These are phyloP conservation scores for Iris pallida DNA, from an alignment of 116 monocot genomes.

Conservation along the genomic window DNA sequence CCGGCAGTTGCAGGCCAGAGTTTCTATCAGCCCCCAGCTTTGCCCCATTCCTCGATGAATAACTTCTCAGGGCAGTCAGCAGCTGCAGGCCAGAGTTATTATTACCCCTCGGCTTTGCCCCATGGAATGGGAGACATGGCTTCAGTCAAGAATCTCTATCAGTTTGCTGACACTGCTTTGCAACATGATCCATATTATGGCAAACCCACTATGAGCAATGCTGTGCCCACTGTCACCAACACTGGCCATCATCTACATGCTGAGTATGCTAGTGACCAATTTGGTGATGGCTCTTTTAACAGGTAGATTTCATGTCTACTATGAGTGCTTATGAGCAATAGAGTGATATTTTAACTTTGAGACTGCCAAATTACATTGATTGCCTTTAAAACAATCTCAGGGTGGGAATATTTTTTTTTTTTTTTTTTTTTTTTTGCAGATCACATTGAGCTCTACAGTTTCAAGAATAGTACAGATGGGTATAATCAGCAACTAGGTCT, in stretches of 20 bases:
- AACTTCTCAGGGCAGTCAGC: not conserved
- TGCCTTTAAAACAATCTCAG: no score
- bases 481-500: no score
- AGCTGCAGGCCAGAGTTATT: not conserved
- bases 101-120: conserved; percentile 1
- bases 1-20: not conserved
- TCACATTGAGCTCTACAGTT: no score
- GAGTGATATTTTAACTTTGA: not conserved
- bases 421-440: no score
- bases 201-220: not conserved
- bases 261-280: not conserved
- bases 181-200: conserved; percentile 1
- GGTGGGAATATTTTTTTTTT: no score
- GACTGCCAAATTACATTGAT: no score
- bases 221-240: not conserved
- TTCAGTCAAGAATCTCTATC: not conserved
- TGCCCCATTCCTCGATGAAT: not conserved
- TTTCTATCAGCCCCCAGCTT: not conserved
- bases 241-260: not conserved
- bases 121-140: not conserved
- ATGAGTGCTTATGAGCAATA: not conserved
- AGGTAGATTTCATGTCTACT: not conserved
- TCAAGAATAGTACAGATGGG: no score
- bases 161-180: conserved; percentile 14
- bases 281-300: not conserved